These are phyloP conservation scores for Ceratocystis alfenasii DNA, from an alignment of 2,329 filamentous ascomycete genomes.

Conservation along the genomic window DNA sequence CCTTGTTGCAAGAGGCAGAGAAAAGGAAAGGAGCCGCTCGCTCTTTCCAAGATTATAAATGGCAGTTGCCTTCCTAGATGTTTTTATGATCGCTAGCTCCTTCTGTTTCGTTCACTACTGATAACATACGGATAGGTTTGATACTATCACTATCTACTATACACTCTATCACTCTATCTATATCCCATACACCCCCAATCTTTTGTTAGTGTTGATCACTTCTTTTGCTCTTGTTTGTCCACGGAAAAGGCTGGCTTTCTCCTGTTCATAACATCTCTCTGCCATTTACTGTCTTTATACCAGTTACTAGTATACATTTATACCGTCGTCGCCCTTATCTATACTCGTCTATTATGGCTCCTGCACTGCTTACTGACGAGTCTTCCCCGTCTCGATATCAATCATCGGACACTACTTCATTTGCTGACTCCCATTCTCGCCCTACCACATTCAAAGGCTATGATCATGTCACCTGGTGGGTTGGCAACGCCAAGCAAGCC, in stretches of 20 bases:
- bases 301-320: neutral
- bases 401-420: slow-evolving; percentile 33
- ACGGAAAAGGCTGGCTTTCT: slow-evolving; percentile 1
- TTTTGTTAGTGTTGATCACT: too few species aligned
- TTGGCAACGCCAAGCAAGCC: slow-evolving; percentile 92
- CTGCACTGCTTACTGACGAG: slow-evolving; percentile 42
- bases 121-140: neutral
- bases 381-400: neutral
- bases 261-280: neutral
- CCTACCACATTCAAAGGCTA: slow-evolving; percentile 62
- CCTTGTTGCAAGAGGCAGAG: neutral
- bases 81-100: neutral
- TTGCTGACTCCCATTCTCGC: slow-evolving; percentile 40
- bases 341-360: slow-evolving; percentile 38
- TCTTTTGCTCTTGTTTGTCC: neutral
- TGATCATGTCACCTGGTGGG: slow-evolving; percentile 91
- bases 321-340: neutral
- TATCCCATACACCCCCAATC: too few species aligned
- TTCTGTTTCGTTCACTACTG: neutral
- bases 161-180: too few species aligned
- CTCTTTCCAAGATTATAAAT: slow-evolving; percentile 2
- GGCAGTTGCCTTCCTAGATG: neutral
- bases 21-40: neutral
- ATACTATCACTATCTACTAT: too few species aligned
- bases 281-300: neutral